Conservation (phyloP, 805 yeast genomes). For the Yamadazyma phyllophila region DNA sequence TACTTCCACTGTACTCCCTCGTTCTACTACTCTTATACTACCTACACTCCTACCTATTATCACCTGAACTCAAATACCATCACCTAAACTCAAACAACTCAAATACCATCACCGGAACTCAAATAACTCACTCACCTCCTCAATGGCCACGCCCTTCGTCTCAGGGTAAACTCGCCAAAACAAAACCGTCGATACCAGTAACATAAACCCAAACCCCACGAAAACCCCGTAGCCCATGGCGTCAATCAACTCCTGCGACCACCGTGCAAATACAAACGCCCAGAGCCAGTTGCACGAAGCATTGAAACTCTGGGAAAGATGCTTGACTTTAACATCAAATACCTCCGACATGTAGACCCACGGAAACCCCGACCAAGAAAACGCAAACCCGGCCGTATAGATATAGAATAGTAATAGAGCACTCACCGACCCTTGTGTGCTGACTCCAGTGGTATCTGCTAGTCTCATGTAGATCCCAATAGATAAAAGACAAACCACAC, state of each 20-base stretch:
- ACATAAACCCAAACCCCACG: slow-evolving; percentile 37
- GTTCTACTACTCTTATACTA: no score
- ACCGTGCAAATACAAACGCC: slow-evolving; percentile 49
- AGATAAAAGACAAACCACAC: slow-evolving; percentile 46
- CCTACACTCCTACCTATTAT: no score
- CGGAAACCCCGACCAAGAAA: slow-evolving; percentile 47
- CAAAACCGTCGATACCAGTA: slow-evolving; percentile 25
- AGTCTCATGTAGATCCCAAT: slow-evolving; percentile 47
- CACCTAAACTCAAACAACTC: no score
- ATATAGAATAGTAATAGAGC: slow-evolving; percentile 46
- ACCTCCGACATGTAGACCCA: slow-evolving; percentile 49
- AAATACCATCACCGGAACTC: no score
- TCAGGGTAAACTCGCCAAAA: slow-evolving; percentile 37
- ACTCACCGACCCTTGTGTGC: slow-evolving; percentile 28
- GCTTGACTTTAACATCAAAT: slow-evolving; percentile 42
- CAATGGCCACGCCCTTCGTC: slow-evolving; percentile 35
- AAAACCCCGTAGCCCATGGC: slow-evolving; percentile 44
- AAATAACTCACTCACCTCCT: slow-evolving; percentile 30
- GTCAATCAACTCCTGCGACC: slow-evolving; percentile 43
- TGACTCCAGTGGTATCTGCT: slow-evolving; percentile 17
- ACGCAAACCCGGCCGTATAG: slow-evolving; percentile 44
- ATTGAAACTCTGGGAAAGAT: slow-evolving; percentile 41
- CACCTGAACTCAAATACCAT: no score
- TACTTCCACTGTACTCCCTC: no score
- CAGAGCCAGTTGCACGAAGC: slow-evolving; percentile 49